Conservation (phyloP, 1,284 basidiomycete species). For the Trichosporon asahii region DNA sequence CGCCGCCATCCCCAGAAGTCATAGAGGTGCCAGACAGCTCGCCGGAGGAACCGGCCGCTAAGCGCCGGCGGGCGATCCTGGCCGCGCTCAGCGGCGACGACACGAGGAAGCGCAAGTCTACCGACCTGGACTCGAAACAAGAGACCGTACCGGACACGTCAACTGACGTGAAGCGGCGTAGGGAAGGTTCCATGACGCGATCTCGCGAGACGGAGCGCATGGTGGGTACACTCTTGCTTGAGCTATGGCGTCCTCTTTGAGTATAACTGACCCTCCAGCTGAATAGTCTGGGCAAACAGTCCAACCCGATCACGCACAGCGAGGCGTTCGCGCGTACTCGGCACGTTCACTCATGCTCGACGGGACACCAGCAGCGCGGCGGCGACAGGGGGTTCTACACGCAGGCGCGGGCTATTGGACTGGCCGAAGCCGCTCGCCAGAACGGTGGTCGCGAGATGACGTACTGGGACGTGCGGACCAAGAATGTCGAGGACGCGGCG, state of each 20-base stretch:
- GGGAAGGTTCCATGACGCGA: background rate
- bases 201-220: slow-evolving; percentile 4
- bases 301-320: slow-evolving; percentile 47
- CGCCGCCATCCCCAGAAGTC: background rate
- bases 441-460: slow-evolving; percentile 29
- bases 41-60: background rate
- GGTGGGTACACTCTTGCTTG: background rate
- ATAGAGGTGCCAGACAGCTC: background rate
- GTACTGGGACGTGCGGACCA: slow-evolving; percentile 45
- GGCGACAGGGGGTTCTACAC: slow-evolving; percentile 36
- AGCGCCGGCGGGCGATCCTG: background rate
- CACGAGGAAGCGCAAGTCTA: background rate
- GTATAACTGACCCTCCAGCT: slow-evolving; percentile 26
- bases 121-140: background rate
- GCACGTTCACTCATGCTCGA: slow-evolving; percentile 45
- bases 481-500: slow-evolving; percentile 42
- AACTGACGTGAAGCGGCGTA: background rate
- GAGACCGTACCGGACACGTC: background rate
- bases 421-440: background rate
- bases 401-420: background rate
- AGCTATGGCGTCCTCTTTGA: no score
- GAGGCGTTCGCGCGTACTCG: slow-evolving; percentile 41
- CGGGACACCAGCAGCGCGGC: slow-evolving; percentile 47
- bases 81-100: background rate
- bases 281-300: slow-evolving; percentile 30